phyloP scores from a whole-genome alignment of 108 stramenopile species.

The Schizochytrium sp. region DNA sequence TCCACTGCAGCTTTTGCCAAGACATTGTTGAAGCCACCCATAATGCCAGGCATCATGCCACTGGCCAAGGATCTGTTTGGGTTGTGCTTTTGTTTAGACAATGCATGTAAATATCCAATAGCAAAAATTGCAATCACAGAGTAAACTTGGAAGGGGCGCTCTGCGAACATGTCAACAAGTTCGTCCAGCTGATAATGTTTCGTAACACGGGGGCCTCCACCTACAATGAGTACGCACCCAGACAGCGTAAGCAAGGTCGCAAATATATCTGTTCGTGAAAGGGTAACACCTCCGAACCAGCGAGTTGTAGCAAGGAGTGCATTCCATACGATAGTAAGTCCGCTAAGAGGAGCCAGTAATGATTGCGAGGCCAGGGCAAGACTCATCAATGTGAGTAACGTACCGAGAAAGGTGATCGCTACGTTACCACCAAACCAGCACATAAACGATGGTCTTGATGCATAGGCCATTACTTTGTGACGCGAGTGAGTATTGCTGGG shows the following conservation, averaged over 20 bases:
- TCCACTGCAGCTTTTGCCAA: conserved; percentile 59
- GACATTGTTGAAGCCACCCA: conserved; percentile 58
- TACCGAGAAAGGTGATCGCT: conserved; percentile 53
- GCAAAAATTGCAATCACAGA: not conserved
- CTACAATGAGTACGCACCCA: conserved; percentile 53
- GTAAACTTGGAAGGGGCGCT: not conserved
- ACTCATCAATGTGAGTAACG: conserved; percentile 13
- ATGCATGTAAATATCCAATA: not conserved
- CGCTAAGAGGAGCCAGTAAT: conserved; percentile 13
- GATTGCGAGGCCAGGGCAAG: conserved; percentile 21
- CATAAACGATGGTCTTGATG: conserved; percentile 18
- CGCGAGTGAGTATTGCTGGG: not conserved
- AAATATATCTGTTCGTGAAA: conserved; percentile 4
- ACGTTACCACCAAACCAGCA: conserved; percentile 46
- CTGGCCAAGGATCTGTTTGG: not conserved
- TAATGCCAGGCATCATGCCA: conserved; percentile 57
- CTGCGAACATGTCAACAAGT: conserved; percentile 9
- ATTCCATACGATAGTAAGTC: conserved; percentile 47
- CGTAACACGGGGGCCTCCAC: conserved; percentile 28
- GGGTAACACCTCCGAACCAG: conserved; percentile 36
- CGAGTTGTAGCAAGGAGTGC: conserved; percentile 45
- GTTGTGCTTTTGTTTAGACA: not conserved
- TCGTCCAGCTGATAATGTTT: conserved; percentile 50
- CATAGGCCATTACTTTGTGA: not conserved
- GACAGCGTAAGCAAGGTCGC: conserved; percentile 12